A percentile compares a stretch with the other conserved stretches of the same genome.
Conservation (phyloP, 2,329 filamentous ascomycete species). For the Ascochyta lentis region DNA sequence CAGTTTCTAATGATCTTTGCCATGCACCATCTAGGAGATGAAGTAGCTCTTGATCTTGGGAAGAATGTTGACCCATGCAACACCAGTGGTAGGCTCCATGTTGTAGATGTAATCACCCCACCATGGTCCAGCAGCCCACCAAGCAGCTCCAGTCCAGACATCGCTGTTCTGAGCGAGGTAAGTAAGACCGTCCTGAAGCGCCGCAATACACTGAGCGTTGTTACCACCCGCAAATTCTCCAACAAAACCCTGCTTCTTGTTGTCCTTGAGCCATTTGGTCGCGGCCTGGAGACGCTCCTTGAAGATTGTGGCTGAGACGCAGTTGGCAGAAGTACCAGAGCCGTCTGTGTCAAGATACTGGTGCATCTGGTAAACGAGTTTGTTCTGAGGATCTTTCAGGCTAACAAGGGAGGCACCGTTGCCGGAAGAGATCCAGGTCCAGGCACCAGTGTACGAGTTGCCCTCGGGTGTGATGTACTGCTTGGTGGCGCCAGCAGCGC, state of each 20-base stretch:
- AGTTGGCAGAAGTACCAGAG: conserved; percentile 59
- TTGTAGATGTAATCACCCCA: conserved; percentile 57
- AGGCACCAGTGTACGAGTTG: conserved; percentile 56
- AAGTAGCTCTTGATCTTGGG: conserved; percentile 48
- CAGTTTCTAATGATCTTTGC: too few species aligned
- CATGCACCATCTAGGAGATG: conserved; percentile 1
- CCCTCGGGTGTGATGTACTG: conserved; percentile 69
- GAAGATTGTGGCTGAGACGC: conserved; percentile 62
- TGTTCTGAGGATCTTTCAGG: conserved; percentile 60
- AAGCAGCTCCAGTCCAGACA: conserved; percentile 61
- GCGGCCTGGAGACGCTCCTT: conserved; percentile 58
- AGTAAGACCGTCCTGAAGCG: conserved; percentile 58
- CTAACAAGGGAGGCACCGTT: conserved; percentile 54
- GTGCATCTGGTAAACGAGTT: conserved; percentile 67
- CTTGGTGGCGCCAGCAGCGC: conserved; percentile 51
- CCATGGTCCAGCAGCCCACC: conserved; percentile 65
- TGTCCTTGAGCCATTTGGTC: conserved; percentile 61
- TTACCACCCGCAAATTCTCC: conserved; percentile 63
- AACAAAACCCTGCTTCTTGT: conserved; percentile 60
- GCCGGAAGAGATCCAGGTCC: conserved; percentile 58
- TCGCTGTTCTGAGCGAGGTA: conserved; percentile 58
- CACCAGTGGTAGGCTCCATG: conserved; percentile 58
- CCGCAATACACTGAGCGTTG: conserved; percentile 58
- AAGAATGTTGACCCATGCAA: conserved; percentile 49
- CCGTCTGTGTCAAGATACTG: conserved; percentile 66